Percentiles rank a stretch among this genome's conserved stretches.
These are phyloP conservation scores for Suhomyces sp. DNA, from an alignment of 805 yeast genomes.

Conservation along the genomic window DNA sequence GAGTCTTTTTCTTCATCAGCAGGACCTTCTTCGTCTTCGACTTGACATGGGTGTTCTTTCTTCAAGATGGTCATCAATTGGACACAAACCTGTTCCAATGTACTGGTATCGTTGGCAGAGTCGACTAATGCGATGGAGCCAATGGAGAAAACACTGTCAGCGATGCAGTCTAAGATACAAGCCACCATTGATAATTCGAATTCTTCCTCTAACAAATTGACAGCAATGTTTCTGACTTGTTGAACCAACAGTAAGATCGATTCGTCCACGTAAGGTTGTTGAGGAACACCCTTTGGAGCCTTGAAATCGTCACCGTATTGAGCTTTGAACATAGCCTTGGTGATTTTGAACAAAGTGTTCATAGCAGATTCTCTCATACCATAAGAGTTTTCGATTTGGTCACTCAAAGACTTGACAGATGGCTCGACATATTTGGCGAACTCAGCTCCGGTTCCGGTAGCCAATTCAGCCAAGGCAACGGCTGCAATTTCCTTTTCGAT, in stretches of 20 bases:
- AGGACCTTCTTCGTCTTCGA: conserved; percentile 65
- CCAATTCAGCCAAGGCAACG: conserved; percentile 84
- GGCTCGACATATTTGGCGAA: conserved; percentile 76
- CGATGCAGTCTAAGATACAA: conserved; percentile 68
- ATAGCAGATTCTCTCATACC: conserved; percentile 90
- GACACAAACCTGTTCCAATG: conserved; percentile 64
- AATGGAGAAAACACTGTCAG: conserved; percentile 62
- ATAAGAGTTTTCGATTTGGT: conserved; percentile 80
- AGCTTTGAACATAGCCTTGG: conserved; percentile 62
- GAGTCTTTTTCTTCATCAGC: conserved; percentile 50
- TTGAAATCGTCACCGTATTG: conserved; percentile 46
- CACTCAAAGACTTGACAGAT: conserved; percentile 58
- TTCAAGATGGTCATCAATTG: conserved; percentile 71
- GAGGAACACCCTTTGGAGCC: conserved; percentile 63
- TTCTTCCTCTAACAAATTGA: conserved; percentile 68
- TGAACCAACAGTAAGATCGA: conserved; percentile 57
- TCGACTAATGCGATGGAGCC: conserved; percentile 75
- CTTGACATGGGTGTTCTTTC: conserved; percentile 82
- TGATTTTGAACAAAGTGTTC: conserved; percentile 78
- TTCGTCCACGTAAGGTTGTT: conserved; percentile 57
- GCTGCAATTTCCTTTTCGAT: conserved; percentile 95
- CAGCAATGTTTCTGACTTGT: conserved; percentile 64
- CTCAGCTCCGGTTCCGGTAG: conserved; percentile 77
- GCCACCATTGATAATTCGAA: conserved; percentile 81
- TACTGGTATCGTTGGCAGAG: conserved; percentile 47